Base-by-base conservation (phyloP, 768 basidiomycete species). In the Xerocomellus chrysenteron region DNA sequence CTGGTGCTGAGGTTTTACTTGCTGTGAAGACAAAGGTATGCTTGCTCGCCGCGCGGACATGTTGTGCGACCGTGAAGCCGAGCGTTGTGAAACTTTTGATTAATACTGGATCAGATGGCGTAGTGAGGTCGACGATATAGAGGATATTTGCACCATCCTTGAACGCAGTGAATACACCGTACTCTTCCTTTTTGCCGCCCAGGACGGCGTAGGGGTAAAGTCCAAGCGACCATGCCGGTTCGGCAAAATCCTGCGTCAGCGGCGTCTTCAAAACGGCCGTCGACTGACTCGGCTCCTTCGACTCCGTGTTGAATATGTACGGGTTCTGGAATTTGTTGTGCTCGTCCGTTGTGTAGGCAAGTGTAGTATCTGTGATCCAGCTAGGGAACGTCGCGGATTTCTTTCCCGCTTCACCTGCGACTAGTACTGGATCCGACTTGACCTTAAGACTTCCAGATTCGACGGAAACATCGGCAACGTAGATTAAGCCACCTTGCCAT, bases 251-350 rank as follows among this genome's bases (percentile, higher is more conserved):
- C 44, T 65, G 55, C 5, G 11, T 14, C 19, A 68, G 39, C 8
- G 54, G 16, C 13, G 33, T 36, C 17, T 69, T 65, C 6, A 73
- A 69, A 10, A 59, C 48, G 4, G 49, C 32, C 2, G 46, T 52
- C 0, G 82, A 66, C 0, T 67, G 47, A 5, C 74, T 60, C 9
- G 67, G 60, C 0, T 64, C 48, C 24, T 74, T 60, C 9, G 67
- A 60, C 0, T 64, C 48, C 24, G 76, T 51, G 36, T 73, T 62
- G 43, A 46, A 59, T 26, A 58, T 50, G 47, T 52, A 60, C 0
- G 66, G 86, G 61, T 90, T 88, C 55, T 80, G 76, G 65, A 77
- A 91, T 0, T 82, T 82, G 26, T 81, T 80, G 7, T 77, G 5
- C 28, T 28, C 5, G 28, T 28, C 78, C 42, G 71, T 70, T 12